Conservation (phyloP, 768 basidiomycete species). For the Tylopilus cervinicoccineus region DNA sequence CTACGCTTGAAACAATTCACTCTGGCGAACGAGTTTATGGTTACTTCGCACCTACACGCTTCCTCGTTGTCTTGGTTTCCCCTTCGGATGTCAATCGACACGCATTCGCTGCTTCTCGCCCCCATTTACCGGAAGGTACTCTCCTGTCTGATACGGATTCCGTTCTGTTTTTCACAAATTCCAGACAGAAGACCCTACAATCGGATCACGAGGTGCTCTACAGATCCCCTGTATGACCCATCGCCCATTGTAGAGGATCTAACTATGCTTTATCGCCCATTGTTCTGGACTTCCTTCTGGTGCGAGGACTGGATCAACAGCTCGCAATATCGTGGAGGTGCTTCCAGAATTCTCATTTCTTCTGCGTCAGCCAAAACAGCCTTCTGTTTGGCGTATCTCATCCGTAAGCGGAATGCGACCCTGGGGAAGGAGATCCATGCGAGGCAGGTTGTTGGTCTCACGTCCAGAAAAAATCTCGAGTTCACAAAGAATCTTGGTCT, state of each 20-base stretch:
- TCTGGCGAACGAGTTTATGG: conserved; percentile 63
- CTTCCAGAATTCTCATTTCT: conserved; percentile 51
- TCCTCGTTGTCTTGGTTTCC: conserved; percentile 51
- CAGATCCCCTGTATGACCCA: conserved; percentile 51
- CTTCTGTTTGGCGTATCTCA: conserved; percentile 61
- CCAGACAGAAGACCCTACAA: conserved; percentile 68
- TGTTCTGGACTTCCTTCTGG: conserved; percentile 78
- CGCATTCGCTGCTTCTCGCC: conserved; percentile 55
- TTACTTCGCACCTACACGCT: conserved; percentile 53
- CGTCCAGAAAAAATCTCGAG: conserved; percentile 49
- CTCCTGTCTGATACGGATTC: background rate
- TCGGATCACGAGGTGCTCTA: conserved; percentile 55
- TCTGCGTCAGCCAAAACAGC: conserved; percentile 74
- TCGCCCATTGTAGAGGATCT: conserved; percentile 51
- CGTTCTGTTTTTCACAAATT: background rate
- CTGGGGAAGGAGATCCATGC: background rate
- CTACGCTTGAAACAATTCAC: conserved; percentile 44
- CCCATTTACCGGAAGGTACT: conserved; percentile 57
- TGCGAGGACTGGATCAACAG: conserved; percentile 65
- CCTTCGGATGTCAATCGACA: conserved; percentile 47
- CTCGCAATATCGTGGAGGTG: conserved; percentile 46
- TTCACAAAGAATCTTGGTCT: conserved; percentile 54
- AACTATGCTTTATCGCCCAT: conserved; percentile 66
- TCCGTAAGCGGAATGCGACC: conserved; percentile 40
- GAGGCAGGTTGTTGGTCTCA: conserved; percentile 52